Evolutionary conservation across 1,284 basidiomycete species (phyloP), one percentile per base, ranked within the genome.

Genomic region (Lignosus rhinocerotis): DNA sequence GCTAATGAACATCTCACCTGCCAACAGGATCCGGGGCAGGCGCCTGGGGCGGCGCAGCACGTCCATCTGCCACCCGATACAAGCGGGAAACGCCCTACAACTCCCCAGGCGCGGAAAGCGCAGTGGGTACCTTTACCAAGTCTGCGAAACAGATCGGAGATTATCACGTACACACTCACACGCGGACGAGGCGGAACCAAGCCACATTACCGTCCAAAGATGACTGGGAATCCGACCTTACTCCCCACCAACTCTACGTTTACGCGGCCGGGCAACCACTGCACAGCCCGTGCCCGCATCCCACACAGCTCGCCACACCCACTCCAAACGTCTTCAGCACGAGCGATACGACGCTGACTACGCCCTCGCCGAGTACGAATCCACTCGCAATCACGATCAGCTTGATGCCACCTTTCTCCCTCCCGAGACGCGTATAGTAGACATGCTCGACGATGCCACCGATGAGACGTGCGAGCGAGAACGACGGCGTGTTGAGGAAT

Each of bases 401-500:
- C 49, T 81, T 82, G 62, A 90, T 94, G 68, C 86, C 88, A 48
- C 78, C 68, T 51, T 63, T 73, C 60, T 76, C 73, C 36, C 75
- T 74, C 56, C 80, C 78, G 64, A 78, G 73, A 36, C 79, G 77
- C 30, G 76, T 80, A 70, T 85, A 79, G 74, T 88, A 86, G 57
- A 83, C 72, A 71, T 89, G 85, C 62, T 95, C 93, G 63, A 92
- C 76, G 63, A 93, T 70, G 2, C 96, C 96, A 38, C 96, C 96
- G 49, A 97, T 81, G 31, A 98, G 79, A 49, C 96, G 85, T 1
- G 96, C 94, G 53, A 98, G 82, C 5, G 93, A 94, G 76, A 98
- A 98, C 7, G 92, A 93, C 4, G 96, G 96, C 1, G 95, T 94
- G 71, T 98, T 98, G 70, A 98, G 81, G 76, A 98, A 96, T 0